phyloP scores from a whole-genome alignment of 805 yeast genomes.

The Kodamaea jinghongensis region DNA sequence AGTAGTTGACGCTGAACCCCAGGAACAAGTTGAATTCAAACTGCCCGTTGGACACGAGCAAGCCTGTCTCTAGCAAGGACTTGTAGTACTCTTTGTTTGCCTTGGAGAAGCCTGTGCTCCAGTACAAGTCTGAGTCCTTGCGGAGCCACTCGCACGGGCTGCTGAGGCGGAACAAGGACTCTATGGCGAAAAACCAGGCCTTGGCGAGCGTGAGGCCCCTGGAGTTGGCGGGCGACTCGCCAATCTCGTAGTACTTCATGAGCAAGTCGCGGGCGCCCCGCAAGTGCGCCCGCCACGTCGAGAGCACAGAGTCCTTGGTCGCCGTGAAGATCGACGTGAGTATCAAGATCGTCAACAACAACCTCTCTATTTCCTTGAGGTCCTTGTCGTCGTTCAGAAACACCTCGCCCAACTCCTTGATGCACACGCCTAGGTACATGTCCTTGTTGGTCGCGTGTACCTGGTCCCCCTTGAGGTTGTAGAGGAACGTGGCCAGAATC shows the following conservation, averaged over 20 bases:
- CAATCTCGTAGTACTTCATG: constrained; percentile 17
- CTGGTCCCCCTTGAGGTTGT: constrained; percentile 20
- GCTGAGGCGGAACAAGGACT: constrained; percentile 20
- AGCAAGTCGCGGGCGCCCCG: constrained; percentile 26
- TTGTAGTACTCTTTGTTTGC: constrained; percentile 29
- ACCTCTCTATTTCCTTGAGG: constrained; percentile 19
- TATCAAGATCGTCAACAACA: constrained; percentile 24
- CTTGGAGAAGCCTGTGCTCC: constrained; percentile 1
- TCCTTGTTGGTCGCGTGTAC: constrained; percentile 20
- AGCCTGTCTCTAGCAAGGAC: constrained; percentile 26
- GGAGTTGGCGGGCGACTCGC: constrained; percentile 9
- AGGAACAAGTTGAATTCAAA: constrained; percentile 30
- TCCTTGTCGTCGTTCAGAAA: constrained; percentile 16
- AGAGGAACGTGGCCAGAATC: constrained; percentile 26
- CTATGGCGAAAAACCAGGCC: constrained; percentile 28
- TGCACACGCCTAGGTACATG: constrained; percentile 20
- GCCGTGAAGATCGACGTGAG: constrained; percentile 25
- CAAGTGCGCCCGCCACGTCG: constrained; percentile 24
- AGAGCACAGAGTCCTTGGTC: constrained; percentile 10
- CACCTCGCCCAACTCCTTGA: constrained; percentile 19
- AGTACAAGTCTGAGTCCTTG: neutral
- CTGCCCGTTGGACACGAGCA: constrained; percentile 18
- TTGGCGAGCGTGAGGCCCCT: constrained; percentile 24
- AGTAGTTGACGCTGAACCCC: constrained; percentile 30
- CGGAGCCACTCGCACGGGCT: constrained; percentile 3